A percentile compares a stretch with the other conserved stretches of the same genome.
Evolutionary conservation across 2,329 filamentous ascomycete genomes (phyloP).

Genomic region (Endoconidiophora polonica): DNA sequence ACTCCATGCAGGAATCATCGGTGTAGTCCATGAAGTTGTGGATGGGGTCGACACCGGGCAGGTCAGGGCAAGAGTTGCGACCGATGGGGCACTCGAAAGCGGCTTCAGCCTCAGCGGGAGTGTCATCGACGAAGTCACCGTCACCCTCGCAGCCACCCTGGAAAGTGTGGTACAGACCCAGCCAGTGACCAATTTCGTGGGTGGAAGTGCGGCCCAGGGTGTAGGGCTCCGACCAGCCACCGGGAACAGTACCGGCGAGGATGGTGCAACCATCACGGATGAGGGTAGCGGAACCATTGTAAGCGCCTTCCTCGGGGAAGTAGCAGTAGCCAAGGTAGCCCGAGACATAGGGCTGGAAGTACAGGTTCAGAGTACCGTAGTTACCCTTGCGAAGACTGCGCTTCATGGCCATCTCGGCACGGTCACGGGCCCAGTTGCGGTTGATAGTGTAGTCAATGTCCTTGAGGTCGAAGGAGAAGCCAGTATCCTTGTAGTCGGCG

Average conservation of each 20-base stretch:
- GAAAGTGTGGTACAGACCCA: slow-evolving; percentile 32
- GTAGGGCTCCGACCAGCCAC: slow-evolving; percentile 21
- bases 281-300: slow-evolving; percentile 20
- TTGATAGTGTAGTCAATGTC: slow-evolving; percentile 30
- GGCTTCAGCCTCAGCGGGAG: slow-evolving; percentile 22
- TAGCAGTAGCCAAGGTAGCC: slow-evolving; percentile 29
- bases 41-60: slow-evolving; percentile 21
- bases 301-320: slow-evolving; percentile 24
- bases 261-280: slow-evolving; percentile 26
- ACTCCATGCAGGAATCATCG: slow-evolving; percentile 27
- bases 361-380: slow-evolving; percentile 25
- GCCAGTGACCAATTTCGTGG: slow-evolving; percentile 33
- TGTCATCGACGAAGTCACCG: slow-evolving; percentile 26
- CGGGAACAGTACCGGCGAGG: slow-evolving; percentile 22
- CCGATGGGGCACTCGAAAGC: slow-evolving; percentile 22
- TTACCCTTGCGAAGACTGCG: slow-evolving; percentile 27
- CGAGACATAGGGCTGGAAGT: slow-evolving; percentile 22
- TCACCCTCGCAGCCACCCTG: slow-evolving; percentile 23
- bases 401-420: slow-evolving; percentile 28
- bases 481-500: slow-evolving; percentile 25
- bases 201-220: slow-evolving; percentile 20
- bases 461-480: slow-evolving; percentile 28
- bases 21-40: slow-evolving; percentile 27
- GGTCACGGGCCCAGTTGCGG: slow-evolving; percentile 27
- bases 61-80: slow-evolving; percentile 21